phyloP scores from a whole-genome alignment of 148 eudicot species.

The Vaccinium corymbosum region DNA sequence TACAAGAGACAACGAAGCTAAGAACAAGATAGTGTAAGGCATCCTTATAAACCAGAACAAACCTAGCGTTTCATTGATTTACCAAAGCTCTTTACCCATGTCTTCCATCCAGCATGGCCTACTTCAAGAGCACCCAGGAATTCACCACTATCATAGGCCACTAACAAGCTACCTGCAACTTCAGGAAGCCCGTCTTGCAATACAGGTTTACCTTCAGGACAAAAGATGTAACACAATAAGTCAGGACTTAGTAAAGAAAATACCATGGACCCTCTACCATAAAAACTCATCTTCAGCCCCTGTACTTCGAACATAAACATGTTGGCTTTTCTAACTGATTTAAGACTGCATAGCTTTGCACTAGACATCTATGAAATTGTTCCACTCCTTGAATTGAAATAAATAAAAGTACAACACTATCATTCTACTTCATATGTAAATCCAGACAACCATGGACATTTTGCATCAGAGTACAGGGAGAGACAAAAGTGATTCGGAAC shows the following conservation, averaged over 20 bases:
- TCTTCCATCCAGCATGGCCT: constrained; percentile 82
- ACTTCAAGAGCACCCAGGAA: constrained; percentile 59
- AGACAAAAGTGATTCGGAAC: not conserved
- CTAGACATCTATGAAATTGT: not conserved
- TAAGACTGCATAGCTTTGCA: not conserved
- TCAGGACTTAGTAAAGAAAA: not conserved
- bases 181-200: constrained; percentile 74
- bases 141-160: constrained; percentile 79
- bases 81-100: constrained; percentile 84
- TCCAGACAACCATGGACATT: not conserved
- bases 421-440: not conserved
- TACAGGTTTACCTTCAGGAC: constrained; percentile 69
- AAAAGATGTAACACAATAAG: constrained; percentile 22
- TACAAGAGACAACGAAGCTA: not conserved
- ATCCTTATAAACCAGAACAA: constrained; percentile 1
- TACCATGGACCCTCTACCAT: not conserved
- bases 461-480: not conserved
- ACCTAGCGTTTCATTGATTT: constrained; percentile 93
- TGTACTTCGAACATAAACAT: not conserved
- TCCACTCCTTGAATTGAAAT: not conserved
- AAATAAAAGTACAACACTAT: not conserved
- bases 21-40: no score
- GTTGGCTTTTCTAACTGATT: not conserved
- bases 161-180: constrained; percentile 62
- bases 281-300: not conserved